Evolutionary conservation across 176 grass and related monocot genomes (phyloP), one percentile per base, ranked within the genome.

Genomic region (Bonia amplexicaulis): DNA sequence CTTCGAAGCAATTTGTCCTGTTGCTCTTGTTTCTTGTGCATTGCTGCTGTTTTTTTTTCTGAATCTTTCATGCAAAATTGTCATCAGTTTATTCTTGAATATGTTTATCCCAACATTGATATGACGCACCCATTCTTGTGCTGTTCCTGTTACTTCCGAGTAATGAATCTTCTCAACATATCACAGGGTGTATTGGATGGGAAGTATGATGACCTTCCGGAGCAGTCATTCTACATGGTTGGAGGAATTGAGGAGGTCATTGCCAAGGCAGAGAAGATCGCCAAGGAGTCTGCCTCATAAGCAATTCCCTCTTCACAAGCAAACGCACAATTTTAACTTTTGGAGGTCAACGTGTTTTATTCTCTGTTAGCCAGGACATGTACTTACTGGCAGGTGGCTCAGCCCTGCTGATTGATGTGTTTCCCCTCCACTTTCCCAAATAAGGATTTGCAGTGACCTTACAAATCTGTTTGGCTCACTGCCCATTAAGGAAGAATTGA

Each of bases 211-310:
- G 94, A 97, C 55, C 92, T 97, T 79, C 52, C 90, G 1, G 94
- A 97, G 84, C 94, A 97, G 64, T 94, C 94, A 79, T 94, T 94
- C 87, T 97, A 97, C 65, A 97, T 94, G 94, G 92, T 97, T 86
- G 92, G 92, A 94, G 94, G 94, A 75, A 94, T 94, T 11, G 92
- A 97, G 52, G 94, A 97, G 82, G 94, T 97, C 35, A 92, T 94
- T 81, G 92, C 94, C 59, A 97, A 97, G 83, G 92, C 90, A 5
- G 94, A 97, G 83, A 97, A 97, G 88, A 97, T 97, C 72, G 90
- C 92, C 77, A 97, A 94, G 90, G 94, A 97, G 78, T 88, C 86
- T 12, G 79, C 94, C 54, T 82, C 59, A 84, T 94, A 85, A 91
- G 82, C 54, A 77, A 58, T 42, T 22, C 23, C 52, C 31, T 89